phyloP scores from a whole-genome alignment of 2,329 filamentous ascomycete genomes.

The Biscogniauxia sp. region DNA sequence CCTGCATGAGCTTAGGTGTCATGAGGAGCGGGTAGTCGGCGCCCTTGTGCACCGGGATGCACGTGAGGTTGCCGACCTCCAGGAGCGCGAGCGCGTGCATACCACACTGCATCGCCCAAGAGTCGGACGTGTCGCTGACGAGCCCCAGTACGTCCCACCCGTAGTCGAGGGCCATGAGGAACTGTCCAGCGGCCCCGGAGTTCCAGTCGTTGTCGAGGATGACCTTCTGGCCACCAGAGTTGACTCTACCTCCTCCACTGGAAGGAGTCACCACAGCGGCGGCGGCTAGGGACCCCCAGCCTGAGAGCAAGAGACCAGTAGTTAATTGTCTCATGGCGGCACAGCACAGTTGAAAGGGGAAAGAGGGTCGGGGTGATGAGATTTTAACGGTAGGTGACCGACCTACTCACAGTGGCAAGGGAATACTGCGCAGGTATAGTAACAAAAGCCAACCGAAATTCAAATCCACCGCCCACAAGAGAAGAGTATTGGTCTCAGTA shows the following conservation, averaged over 20 bases:
- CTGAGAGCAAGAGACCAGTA: neutral
- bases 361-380: no score
- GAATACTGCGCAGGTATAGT: no score
- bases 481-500: no score
- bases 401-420: no score
- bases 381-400: no score
- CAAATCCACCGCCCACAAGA: no score
- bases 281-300: neutral
- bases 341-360: neutral
- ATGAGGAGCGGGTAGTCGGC: conserved; percentile 46
- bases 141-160: conserved; percentile 43
- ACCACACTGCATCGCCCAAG: conserved; percentile 44
- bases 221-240: conserved; percentile 11
- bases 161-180: conserved; percentile 42
- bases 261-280: neutral
- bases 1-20: conserved; percentile 41
- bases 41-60: conserved; percentile 47
- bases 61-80: conserved; percentile 44
- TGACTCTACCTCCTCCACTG: neutral
- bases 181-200: conserved; percentile 40
- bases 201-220: conserved; percentile 49
- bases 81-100: conserved; percentile 46
- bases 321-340: neutral
- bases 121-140: conserved; percentile 40
- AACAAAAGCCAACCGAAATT: no score